These are phyloP conservation scores for Yarrowia yakushimensis DNA, from an alignment of 805 yeast genomes.

Conservation along the genomic window DNA sequence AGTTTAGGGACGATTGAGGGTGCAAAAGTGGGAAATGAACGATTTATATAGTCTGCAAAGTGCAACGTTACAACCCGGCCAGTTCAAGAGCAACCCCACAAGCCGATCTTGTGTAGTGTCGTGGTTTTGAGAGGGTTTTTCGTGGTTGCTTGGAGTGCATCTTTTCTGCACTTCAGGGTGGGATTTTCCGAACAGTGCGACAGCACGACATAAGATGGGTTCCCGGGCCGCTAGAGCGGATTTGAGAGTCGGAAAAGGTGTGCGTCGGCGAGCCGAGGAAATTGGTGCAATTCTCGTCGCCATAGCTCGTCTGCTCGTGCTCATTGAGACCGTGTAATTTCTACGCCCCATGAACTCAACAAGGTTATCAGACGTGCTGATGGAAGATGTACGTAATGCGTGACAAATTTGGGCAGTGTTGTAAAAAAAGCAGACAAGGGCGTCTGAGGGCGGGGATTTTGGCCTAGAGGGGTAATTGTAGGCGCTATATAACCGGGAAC, in stretches of 20 bases:
- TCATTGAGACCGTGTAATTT: background rate
- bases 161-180: background rate
- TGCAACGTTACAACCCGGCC: no score
- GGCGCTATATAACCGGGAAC: no score
- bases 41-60: no score
- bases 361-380: constrained; percentile 13
- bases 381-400: background rate
- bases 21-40: no score
- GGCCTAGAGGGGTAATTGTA: no score
- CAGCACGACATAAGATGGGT: background rate
- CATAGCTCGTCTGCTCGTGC: background rate
- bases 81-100: no score
- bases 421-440: no score
- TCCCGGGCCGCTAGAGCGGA: no score
- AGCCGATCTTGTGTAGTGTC: no score
- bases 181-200: background rate
- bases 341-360: background rate
- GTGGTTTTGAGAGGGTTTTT: no score
- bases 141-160: constrained; percentile 2
- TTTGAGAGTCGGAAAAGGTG: background rate
- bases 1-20: no score
- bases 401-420: constrained; percentile 2
- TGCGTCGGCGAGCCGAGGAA: background rate
- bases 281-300: background rate
- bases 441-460: no score